A percentile compares a stretch with the other conserved stretches of the same genome.
Conservation (phyloP, 2,329 filamentous ascomycete genomes). For the Thielaviopsis ethacetica region DNA sequence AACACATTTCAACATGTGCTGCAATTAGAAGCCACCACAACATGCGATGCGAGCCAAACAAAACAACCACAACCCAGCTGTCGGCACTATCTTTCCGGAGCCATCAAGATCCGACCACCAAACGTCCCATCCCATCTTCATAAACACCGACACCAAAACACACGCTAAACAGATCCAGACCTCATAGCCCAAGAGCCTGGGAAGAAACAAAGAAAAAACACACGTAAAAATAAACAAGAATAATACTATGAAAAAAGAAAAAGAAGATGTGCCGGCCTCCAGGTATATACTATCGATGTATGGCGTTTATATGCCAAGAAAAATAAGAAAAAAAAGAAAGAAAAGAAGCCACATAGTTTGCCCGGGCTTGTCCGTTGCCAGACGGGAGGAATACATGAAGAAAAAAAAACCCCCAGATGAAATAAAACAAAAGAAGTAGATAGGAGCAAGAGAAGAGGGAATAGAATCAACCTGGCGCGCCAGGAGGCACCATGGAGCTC, state of each 20-base stretch:
- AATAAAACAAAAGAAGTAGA: background rate
- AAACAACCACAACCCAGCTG: no score
- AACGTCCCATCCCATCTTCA: no score
- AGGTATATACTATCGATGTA: background rate
- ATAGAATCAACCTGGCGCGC: constrained; percentile 7
- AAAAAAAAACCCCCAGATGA: background rate
- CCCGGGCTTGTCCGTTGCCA: background rate
- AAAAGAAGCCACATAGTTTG: constrained; percentile 2
- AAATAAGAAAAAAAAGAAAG: background rate
- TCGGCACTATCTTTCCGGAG: no score
- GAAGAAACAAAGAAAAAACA: background rate
- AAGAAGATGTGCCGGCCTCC: background rate
- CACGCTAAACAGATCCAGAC: background rate
- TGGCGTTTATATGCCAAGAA: background rate
- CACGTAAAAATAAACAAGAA: background rate
- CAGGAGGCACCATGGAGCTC: constrained; percentile 11
- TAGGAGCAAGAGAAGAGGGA: background rate
- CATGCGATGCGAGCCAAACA: no score
- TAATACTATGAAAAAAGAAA: background rate
- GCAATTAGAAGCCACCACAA: no score
- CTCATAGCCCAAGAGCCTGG: background rate
- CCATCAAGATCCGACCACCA: no score
- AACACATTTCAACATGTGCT: no score
- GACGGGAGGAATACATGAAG: background rate
- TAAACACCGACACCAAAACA: no score